Conservation (phyloP, 306 rosid species). For the Elaeagnus macrophylla region DNA sequence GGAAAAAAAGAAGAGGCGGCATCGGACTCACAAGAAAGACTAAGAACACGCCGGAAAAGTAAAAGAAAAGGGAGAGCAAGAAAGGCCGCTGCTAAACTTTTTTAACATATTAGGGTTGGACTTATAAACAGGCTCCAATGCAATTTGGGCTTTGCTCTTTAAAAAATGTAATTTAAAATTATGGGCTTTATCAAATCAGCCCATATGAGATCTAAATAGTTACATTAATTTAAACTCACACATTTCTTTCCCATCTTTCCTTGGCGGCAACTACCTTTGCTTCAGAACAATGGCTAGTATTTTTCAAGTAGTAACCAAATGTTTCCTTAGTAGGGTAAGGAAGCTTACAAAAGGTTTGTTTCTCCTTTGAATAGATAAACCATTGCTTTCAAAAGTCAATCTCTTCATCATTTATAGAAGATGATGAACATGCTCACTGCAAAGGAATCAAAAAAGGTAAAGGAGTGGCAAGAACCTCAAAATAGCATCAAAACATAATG, state of each 20-base stretch:
- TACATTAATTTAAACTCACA: conserved; percentile 33
- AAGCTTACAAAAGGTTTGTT: conserved; percentile 72
- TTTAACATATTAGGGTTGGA: too few species aligned
- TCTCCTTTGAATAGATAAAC: conserved; percentile 65
- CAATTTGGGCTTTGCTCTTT: too few species aligned
- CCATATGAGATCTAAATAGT: conserved; percentile 9
- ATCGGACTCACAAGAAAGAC: too few species aligned
- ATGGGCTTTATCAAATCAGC: too few species aligned
- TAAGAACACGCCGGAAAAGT: too few species aligned
- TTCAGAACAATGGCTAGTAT: conserved; percentile 84
- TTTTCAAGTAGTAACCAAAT: conserved; percentile 63
- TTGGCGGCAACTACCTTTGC: conserved; percentile 68
- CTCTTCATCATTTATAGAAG: conserved; percentile 50
- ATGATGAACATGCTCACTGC: conserved; percentile 65
- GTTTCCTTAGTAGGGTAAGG: conserved; percentile 87
- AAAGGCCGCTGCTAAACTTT: too few species aligned
- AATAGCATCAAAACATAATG: too few species aligned
- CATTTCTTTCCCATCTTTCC: conserved; percentile 93
- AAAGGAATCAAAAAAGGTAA: conserved; percentile 6
- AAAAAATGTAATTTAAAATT: too few species aligned
- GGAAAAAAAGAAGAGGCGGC: too few species aligned
- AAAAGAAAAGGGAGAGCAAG: too few species aligned
- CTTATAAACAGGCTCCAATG: too few species aligned
- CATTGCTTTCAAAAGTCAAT: conserved; percentile 90
- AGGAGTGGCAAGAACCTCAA: too few species aligned